These are phyloP conservation scores for Suillus variegatus DNA, from an alignment of 768 basidiomycete genomes.

Conservation along the genomic window DNA sequence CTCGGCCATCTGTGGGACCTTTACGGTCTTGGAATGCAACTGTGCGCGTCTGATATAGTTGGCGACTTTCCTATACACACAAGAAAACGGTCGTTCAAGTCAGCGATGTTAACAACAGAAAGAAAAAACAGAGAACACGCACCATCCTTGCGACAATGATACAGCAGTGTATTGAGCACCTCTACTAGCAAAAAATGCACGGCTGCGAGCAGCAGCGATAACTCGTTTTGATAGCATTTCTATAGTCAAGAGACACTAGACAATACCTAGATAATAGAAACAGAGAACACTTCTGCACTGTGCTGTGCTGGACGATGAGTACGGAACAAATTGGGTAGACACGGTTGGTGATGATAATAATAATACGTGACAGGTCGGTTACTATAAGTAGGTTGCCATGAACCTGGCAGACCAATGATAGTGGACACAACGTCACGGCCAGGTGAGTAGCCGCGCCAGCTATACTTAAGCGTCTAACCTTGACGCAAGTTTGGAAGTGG, in stretches of 20 bases:
- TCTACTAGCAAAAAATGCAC: conserved; percentile 46
- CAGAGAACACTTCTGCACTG: background rate
- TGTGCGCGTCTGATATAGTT: conserved; percentile 54
- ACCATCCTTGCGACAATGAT: conserved; percentile 52
- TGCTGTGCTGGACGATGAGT: background rate
- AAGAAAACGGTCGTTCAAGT: conserved; percentile 3
- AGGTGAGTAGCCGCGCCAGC: background rate
- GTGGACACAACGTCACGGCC: background rate
- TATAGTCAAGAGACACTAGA: background rate
- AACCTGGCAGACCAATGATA: background rate
- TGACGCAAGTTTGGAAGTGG: background rate
- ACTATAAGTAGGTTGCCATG: conserved; percentile 3
- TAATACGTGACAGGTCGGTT: conserved; percentile 4
- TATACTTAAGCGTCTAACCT: background rate
- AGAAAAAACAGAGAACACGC: conserved; percentile 19
- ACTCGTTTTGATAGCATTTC: conserved; percentile 73
- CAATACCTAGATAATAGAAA: background rate
- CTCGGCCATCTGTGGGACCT: conserved; percentile 99
- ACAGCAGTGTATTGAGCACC: conserved; percentile 32
- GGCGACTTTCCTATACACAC: conserved; percentile 45
- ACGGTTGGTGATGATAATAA: background rate
- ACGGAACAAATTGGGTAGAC: conserved; percentile 5
- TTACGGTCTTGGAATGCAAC: conserved; percentile 84
- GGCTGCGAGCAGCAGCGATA: conserved; percentile 63
- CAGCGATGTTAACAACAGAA: conserved; percentile 9